These are phyloP conservation scores for Fusarium mangiferae DNA, from an alignment of 2,329 filamentous ascomycete genomes.

Conservation along the genomic window DNA sequence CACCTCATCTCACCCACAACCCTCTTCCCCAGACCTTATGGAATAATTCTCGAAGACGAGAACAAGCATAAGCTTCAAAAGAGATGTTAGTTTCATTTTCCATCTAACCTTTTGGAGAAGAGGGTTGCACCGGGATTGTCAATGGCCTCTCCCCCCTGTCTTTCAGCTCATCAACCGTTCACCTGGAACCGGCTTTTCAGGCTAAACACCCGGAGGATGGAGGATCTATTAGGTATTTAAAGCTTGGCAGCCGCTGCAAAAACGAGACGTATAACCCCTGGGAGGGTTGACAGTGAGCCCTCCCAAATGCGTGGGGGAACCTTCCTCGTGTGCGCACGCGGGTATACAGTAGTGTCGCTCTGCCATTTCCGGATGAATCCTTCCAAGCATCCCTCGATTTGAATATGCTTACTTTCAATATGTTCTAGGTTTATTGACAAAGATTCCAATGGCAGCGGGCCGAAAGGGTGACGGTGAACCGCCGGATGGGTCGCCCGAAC, in stretches of 20 bases:
- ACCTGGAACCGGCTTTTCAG: conserved; percentile 20
- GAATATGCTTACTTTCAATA: background rate
- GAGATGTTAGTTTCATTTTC: background rate
- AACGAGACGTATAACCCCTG: background rate
- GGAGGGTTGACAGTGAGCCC: conserved; percentile 26
- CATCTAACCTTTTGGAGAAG: background rate
- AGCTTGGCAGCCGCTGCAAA: conserved; percentile 2
- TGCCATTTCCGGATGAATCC: conserved; percentile 18
- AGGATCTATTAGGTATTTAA: background rate
- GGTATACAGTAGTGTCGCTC: background rate
- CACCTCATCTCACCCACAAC: background rate
- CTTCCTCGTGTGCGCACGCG: background rate
- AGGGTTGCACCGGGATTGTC: conserved; percentile 1
- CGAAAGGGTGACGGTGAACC: background rate
- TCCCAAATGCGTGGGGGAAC: conserved; percentile 11
- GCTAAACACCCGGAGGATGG: conserved; percentile 4
- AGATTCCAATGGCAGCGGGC: background rate
- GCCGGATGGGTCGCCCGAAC: background rate
- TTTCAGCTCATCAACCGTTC: conserved; percentile 20
- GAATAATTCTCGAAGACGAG: conserved; percentile 8
- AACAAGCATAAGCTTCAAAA: background rate
- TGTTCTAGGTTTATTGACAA: background rate
- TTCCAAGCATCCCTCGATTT: background rate
- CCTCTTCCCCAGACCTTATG: background rate
- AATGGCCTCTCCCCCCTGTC: background rate